Evolutionary conservation across 768 basidiomycete genomes (phyloP).

Genomic region (Pisolithus microcarpus): DNA sequence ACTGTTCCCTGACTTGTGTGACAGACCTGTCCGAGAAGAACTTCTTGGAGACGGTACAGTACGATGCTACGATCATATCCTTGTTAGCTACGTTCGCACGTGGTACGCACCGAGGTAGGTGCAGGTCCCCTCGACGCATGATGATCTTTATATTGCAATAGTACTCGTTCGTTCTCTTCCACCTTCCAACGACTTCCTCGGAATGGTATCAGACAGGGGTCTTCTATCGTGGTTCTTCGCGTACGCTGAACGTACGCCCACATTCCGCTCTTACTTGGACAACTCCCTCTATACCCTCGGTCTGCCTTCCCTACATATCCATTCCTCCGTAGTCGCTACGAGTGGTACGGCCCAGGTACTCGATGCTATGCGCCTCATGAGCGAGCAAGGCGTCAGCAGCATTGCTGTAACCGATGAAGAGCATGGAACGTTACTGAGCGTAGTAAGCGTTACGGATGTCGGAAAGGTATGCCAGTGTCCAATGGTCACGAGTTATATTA

Average conservation of each 20-base stretch:
- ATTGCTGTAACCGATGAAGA: slow-evolving; percentile 70
- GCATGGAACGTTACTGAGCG: slow-evolving; percentile 55
- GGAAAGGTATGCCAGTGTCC: slow-evolving; percentile 46
- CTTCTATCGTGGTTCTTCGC: slow-evolving; percentile 64
- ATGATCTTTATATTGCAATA: slow-evolving; percentile 17
- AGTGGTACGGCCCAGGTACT: slow-evolving; percentile 56
- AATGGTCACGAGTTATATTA: not conserved
- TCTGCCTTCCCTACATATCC: slow-evolving; percentile 60
- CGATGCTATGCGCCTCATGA: slow-evolving; percentile 82
- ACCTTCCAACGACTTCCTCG: slow-evolving; percentile 44
- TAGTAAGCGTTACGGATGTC: slow-evolving; percentile 77
- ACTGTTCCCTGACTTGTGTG: slow-evolving; percentile 1
- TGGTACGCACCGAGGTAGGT: slow-evolving; percentile 64
- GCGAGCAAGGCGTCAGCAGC: slow-evolving; percentile 78
- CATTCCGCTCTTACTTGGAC: slow-evolving; percentile 35
- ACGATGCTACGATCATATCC: slow-evolving; percentile 57
- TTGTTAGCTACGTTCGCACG: slow-evolving; percentile 60
- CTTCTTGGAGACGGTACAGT: slow-evolving; percentile 54
- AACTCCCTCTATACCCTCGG: slow-evolving; percentile 50
- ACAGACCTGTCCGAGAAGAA: slow-evolving; percentile 84
- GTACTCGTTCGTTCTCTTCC: slow-evolving; percentile 49
- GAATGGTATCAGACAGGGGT: slow-evolving; percentile 68
- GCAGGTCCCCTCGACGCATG: not conserved
- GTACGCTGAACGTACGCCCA: slow-evolving; percentile 39
- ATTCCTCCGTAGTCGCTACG: slow-evolving; percentile 55